Evolutionary conservation across 2,329 filamentous ascomycete genomes (phyloP).

Genomic region (Fonsecaea pugnacius): DNA sequence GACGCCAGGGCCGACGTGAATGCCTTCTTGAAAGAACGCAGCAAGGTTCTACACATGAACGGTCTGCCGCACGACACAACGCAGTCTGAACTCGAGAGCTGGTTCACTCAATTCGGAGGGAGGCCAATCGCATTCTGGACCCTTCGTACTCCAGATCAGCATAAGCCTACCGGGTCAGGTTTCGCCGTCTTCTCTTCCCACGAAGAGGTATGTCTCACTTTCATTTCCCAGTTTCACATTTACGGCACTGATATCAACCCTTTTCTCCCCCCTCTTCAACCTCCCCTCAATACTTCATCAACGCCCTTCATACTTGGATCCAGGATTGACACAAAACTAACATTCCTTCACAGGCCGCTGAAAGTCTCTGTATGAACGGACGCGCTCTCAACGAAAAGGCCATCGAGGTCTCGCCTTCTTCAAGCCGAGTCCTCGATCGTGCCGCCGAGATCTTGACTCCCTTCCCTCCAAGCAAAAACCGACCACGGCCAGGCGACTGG

Average conservation of each 20-base stretch:
- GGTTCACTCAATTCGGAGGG: constrained; percentile 98
- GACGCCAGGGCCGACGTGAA: constrained; percentile 95
- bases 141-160: constrained; percentile 93
- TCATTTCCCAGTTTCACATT: constrained; percentile 39
- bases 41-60: constrained; percentile 98
- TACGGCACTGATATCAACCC: constrained; percentile 22
- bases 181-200: constrained; percentile 99
- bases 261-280: not conserved
- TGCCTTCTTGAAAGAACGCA: constrained; percentile 92
- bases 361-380: constrained; percentile 98
- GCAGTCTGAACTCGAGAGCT: constrained; percentile 97
- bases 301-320: not conserved
- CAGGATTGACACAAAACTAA: constrained; percentile 16
- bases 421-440: constrained; percentile 92
- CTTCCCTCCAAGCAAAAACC: constrained; percentile 98
- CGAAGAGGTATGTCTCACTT: constrained; percentile 74
- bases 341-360: constrained; percentile 71
- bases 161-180: constrained; percentile 98
- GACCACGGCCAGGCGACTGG: constrained; percentile 96
- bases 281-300: constrained; percentile 19
- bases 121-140: constrained; percentile 99
- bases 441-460: constrained; percentile 95
- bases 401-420: constrained; percentile 97
- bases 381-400: constrained; percentile 98
- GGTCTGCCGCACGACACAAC: constrained; percentile 97